Evolutionary conservation across 2,329 filamentous ascomycete species (phyloP).

Genomic region (Sclerotinia sclerotiorum): DNA sequence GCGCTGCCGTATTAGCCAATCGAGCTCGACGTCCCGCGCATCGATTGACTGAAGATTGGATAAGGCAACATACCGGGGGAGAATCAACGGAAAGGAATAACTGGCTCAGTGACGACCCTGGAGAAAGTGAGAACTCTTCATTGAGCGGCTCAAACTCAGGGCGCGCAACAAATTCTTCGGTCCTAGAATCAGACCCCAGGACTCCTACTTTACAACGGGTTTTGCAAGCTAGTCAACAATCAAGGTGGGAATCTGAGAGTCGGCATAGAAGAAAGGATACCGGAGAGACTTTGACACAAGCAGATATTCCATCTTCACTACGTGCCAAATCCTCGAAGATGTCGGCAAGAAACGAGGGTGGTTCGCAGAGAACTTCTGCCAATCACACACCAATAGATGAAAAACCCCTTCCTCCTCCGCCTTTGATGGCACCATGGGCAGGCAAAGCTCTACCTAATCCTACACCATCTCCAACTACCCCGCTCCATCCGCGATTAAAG

Average conservation of each 20-base stretch:
- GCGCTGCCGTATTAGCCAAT: constrained; percentile 62
- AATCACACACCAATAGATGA: constrained; percentile 39
- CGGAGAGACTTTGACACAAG: constrained; percentile 39
- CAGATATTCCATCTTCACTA: constrained; percentile 34
- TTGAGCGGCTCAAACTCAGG: constrained; percentile 63
- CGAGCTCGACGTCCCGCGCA: constrained; percentile 58
- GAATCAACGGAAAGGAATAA: constrained; percentile 69
- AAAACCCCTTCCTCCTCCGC: constrained; percentile 43
- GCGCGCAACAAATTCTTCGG: constrained; percentile 50
- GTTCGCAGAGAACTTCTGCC: constrained; percentile 29
- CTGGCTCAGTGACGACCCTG: constrained; percentile 79
- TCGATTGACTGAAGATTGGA: constrained; percentile 80
- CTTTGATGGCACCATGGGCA: constrained; percentile 31
- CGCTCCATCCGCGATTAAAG: constrained; percentile 56
- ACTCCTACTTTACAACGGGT: constrained; percentile 40
- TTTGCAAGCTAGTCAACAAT: constrained; percentile 31
- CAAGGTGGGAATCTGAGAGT: constrained; percentile 24
- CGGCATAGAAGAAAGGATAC: constrained; percentile 41
- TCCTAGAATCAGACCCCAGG: constrained; percentile 35
- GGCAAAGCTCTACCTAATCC: constrained; percentile 26
- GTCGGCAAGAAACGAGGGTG: constrained; percentile 31
- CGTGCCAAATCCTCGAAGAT: constrained; percentile 26
- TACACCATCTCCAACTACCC: constrained; percentile 38
- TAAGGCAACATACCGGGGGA: constrained; percentile 75
- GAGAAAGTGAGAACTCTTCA: constrained; percentile 73